phyloP scores from a whole-genome alignment of 306 rosid species.

The Parietaria judaica region DNA sequence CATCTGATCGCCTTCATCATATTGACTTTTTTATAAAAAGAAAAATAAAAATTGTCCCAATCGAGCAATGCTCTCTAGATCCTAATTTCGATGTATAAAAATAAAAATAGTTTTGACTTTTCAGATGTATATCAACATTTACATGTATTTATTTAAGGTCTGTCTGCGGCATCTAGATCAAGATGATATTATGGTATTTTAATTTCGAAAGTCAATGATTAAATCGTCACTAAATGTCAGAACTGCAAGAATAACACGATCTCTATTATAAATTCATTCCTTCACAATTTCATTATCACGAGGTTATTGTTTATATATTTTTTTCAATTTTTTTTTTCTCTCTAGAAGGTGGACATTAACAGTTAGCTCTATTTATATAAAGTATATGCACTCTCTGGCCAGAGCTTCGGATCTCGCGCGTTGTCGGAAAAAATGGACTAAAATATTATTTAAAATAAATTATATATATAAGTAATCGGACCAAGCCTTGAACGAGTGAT shows the following conservation, averaged over 20 bases:
- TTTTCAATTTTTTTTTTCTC: too few species aligned
- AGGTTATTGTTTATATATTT: too few species aligned
- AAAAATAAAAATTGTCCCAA: neutral
- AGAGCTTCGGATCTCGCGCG: neutral
- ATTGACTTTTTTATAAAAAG: neutral
- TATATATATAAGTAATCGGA: too few species aligned
- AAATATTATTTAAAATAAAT: neutral
- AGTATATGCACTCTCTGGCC: neutral
- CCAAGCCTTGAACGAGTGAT: too few species aligned
- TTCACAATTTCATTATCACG: too few species aligned
- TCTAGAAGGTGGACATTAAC: too few species aligned
- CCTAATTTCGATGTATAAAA: neutral
- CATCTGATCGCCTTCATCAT: neutral
- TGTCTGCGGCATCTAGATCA: neutral
- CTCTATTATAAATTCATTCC: too few species aligned
- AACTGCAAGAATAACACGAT: neutral
- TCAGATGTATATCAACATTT: constrained; percentile 1
- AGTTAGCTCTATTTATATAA: neutral
- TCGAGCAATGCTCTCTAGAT: neutral
- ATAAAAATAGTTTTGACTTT: constrained; percentile 1
- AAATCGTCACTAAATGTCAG: constrained; percentile 2
- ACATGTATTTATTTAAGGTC: neutral
- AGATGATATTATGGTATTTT: neutral
- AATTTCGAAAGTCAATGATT: constrained; percentile 7
- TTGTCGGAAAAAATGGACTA: neutral